Evolutionary conservation across 768 basidiomycete genomes (phyloP).

Genomic region (Mycena rebaudengoi): DNA sequence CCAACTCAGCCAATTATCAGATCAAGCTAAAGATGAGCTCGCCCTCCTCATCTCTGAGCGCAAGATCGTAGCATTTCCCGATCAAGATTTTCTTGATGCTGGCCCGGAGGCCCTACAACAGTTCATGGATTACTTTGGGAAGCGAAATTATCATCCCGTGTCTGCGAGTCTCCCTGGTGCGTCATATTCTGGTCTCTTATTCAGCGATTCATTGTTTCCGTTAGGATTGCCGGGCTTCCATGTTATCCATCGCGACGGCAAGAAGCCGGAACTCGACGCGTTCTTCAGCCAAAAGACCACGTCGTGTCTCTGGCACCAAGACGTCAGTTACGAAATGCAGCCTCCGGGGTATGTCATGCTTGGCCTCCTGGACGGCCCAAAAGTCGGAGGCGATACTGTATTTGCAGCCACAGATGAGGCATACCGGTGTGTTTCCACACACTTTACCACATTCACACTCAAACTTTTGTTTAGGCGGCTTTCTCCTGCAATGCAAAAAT

Average conservation of each 20-base stretch:
- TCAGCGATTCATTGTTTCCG: not conserved
- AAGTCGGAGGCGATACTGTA: constrained; percentile 30
- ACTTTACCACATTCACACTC: not conserved
- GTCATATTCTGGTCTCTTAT: not conserved
- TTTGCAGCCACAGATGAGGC: constrained; percentile 31
- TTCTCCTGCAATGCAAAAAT: constrained; percentile 20
- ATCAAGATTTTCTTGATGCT: constrained; percentile 27
- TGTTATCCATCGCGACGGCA: constrained; percentile 31
- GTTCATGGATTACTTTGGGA: constrained; percentile 28
- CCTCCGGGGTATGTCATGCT: constrained; percentile 33
- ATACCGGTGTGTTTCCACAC: constrained; percentile 14
- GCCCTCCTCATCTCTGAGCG: constrained; percentile 28
- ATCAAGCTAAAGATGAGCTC: constrained; percentile 27
- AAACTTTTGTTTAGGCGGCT: constrained; percentile 8
- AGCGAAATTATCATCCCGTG: constrained; percentile 24
- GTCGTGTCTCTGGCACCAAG: constrained; percentile 32
- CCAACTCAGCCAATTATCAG: constrained; percentile 17
- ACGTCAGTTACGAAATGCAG: constrained; percentile 32
- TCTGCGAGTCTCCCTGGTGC: constrained; percentile 24
- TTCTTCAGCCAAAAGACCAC: constrained; percentile 33
- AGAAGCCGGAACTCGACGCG: constrained; percentile 23
- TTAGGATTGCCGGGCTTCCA: constrained; percentile 29
- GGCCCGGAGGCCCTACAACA: constrained; percentile 22
- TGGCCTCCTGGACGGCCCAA: constrained; percentile 28
- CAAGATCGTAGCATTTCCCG: constrained; percentile 29